Conservation (phyloP, 768 basidiomycete genomes). For the Podaxis carcinomalis region DNA sequence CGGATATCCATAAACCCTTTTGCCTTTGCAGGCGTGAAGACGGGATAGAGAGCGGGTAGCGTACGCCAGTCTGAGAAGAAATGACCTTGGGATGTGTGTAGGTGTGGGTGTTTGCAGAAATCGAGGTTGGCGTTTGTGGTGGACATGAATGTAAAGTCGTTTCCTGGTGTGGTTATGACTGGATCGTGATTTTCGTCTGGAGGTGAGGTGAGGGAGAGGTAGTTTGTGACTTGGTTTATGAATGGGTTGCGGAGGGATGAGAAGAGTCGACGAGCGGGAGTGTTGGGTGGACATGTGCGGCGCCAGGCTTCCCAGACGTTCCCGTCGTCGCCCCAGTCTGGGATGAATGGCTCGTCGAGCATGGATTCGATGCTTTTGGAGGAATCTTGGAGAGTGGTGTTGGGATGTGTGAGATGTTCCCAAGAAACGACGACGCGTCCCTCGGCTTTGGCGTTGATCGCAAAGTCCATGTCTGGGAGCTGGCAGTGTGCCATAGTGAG, state of each 20-base stretch:
- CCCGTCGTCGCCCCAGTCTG: conserved; percentile 84
- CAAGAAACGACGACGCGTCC: conserved; percentile 91
- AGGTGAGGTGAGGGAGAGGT: conserved; percentile 18
- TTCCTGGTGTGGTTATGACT: conserved; percentile 22
- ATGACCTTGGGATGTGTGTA: conserved; percentile 86
- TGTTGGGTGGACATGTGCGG: conserved; percentile 79
- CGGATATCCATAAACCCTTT: conserved; percentile 85
- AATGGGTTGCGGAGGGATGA: conserved; percentile 62
- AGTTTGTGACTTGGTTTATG: conserved; percentile 23
- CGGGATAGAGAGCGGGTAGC: conserved; percentile 83
- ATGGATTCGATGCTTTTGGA: conserved; percentile 50
- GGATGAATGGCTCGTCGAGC: conserved; percentile 61
- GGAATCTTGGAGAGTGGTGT: conserved; percentile 53
- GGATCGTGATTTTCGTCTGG: neutral
- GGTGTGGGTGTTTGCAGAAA: conserved; percentile 79
- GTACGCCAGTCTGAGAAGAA: conserved; percentile 98
- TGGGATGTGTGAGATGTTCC: conserved; percentile 76
- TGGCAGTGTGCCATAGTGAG: conserved; percentile 22
- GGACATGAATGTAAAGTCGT: conserved; percentile 62
- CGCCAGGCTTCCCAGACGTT: conserved; percentile 94
- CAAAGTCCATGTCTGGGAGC: conserved; percentile 93
- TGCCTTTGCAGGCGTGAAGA: conserved; percentile 90
- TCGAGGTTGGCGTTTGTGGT: conserved; percentile 63
- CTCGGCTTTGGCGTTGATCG: conserved; percentile 92
- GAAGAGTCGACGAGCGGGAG: conserved; percentile 80